These are phyloP conservation scores for Tulasnella sp. DNA, from an alignment of 768 basidiomycete genomes.

Conservation along the genomic window DNA sequence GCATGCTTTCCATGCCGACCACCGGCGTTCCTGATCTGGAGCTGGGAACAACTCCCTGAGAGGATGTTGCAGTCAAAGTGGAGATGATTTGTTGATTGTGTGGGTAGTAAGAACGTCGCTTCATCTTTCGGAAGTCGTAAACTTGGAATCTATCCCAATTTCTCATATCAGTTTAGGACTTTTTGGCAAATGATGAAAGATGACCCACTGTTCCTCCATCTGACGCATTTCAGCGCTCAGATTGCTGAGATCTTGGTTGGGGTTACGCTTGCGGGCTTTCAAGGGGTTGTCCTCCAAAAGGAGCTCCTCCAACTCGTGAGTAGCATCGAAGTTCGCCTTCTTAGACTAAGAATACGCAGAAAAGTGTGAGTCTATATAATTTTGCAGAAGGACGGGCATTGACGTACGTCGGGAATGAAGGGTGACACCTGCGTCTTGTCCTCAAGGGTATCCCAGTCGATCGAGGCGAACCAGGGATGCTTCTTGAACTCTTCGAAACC, in stretches of 20 bases:
- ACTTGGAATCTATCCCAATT: conserved; percentile 68
- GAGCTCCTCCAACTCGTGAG: conserved; percentile 95
- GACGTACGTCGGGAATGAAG: conserved; percentile 90
- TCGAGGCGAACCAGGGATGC: conserved; percentile 81
- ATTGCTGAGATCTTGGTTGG: conserved; percentile 82
- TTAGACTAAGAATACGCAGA: conserved; percentile 65
- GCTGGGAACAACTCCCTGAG: conserved; percentile 19
- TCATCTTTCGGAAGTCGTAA: conserved; percentile 92
- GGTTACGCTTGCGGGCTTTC: conserved; percentile 91
- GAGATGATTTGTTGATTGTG: conserved; percentile 69
- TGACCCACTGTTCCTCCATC: conserved; percentile 92
- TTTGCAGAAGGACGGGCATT: background rate
- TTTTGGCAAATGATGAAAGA: background rate
- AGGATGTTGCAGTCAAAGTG: conserved; percentile 58
- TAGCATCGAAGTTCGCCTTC: conserved; percentile 98
- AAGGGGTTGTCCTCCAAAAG: conserved; percentile 95
- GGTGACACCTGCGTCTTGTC: conserved; percentile 68
- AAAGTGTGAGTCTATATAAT: background rate
- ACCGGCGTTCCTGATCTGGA: conserved; percentile 35
- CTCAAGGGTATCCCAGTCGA: conserved; percentile 81
- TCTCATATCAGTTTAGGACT: background rate
- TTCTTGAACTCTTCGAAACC: conserved; percentile 75
- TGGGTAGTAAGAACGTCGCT: conserved; percentile 88
- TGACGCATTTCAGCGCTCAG: conserved; percentile 90
- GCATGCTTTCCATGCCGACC: conserved; percentile 28